Evolutionary conservation across 768 basidiomycete genomes (phyloP), one percentile per base, ranked within the genome.

Genomic region (Phaffia tasmanica): DNA sequence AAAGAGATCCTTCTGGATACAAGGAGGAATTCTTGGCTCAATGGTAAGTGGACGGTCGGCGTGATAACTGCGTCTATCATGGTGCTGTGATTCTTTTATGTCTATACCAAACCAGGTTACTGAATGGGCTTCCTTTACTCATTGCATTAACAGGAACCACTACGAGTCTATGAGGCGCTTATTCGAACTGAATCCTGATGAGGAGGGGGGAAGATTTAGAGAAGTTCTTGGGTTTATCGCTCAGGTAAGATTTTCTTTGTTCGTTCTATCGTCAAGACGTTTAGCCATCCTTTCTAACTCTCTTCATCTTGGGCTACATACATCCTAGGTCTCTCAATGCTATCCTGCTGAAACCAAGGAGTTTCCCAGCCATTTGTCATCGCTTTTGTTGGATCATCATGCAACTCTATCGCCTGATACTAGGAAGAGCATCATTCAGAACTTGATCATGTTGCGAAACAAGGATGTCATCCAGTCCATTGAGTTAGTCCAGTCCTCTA

Each of bases 21-120:
- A 87, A 84, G 74, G 94, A 98, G 69, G 95, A 99, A 72, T 99
- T 98, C 72, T 74, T 92, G 19, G 90, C 90, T 70, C 94, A 99
- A 81, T 95, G 91, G 86, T 89, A 88, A 42, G 35, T 42, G 6
- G 35, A 42, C 35, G 35, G 35, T 42, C 11, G 35, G 6, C 35
- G 4, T 42, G 4, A 42, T 42, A 11, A 42, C 35, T 42, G 4
- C 11, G 11, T 42, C 68, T 62, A 62, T 48, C 18, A 23, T 7
- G 42, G 15, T 46, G 14, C 61, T 18, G 46, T 49, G 6, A 7
- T 25, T 21, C 23, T 46, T 46, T 16, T 18, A 21, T 46, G 21
- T 49, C 46, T 23, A 35, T 30, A 42, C 46, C 42, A 8, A n/a
- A 5, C 11, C 9, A 11, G 7, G 30, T 42, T 23, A 23, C 25